Percentiles rank a stretch among this genome's conserved stretches.
phyloP scores from a whole-genome alignment of 225 moss, liverwort and hornwort genomes.

The Antitrichia curtipendula region DNA sequence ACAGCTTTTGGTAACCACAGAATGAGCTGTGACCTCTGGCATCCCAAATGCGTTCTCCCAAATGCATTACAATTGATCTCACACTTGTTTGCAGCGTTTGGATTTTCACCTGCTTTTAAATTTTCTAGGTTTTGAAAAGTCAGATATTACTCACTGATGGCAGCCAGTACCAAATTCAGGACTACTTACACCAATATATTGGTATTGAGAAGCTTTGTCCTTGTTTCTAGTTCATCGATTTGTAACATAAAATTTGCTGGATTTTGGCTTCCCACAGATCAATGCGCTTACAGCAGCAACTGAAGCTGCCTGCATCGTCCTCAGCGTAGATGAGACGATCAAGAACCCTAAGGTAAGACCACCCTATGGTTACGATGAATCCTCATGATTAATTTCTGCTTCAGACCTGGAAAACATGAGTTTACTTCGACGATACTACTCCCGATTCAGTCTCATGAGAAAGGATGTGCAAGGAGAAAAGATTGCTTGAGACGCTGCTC shows the following conservation, averaged over 20 bases:
- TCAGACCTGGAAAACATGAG: neutral
- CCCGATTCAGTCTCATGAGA: no score
- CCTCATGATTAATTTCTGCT: neutral
- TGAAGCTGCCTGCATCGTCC: conserved; percentile 54
- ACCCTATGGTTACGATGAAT: neutral
- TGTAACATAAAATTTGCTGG: neutral
- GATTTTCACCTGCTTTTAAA: neutral
- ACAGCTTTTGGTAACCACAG: neutral
- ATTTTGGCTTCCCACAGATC: conserved; percentile 28
- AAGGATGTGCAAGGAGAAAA: neutral
- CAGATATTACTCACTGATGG: neutral
- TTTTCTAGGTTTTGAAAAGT: neutral
- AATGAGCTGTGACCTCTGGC: neutral
- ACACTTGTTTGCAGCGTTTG: neutral
- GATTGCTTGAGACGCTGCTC: neutral
- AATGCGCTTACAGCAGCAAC: conserved; percentile 91
- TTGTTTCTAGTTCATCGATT: neutral
- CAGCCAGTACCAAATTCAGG: neutral
- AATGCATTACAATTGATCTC: neutral
- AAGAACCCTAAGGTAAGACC: conserved; percentile 39
- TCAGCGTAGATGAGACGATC: conserved; percentile 51
- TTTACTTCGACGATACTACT: neutral
- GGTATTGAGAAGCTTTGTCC: neutral
- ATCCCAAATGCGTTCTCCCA: neutral
- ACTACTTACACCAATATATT: neutral